These are phyloP conservation scores for Auricularia sp. DNA, from an alignment of 768 basidiomycete species.

Conservation along the genomic window DNA sequence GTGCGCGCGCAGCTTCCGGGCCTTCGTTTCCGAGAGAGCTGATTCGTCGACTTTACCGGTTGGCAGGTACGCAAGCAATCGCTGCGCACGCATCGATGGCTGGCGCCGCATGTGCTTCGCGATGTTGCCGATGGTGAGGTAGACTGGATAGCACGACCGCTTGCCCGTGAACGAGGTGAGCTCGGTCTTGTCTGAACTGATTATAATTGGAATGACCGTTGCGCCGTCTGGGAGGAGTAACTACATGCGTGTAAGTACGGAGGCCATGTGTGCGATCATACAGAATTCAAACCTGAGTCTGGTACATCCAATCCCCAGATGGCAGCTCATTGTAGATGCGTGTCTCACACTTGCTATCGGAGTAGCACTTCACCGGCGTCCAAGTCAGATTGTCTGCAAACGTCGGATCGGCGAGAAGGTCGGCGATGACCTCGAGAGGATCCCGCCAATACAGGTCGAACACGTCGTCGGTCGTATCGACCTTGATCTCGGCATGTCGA, in stretches of 20 bases:
- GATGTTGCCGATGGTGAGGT: slow-evolving; percentile 5
- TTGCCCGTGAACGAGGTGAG: slow-evolving; percentile 13
- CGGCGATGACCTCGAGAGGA: slow-evolving; percentile 26
- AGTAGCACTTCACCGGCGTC: slow-evolving; percentile 29
- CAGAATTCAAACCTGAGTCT: slow-evolving; percentile 28
- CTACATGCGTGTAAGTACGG: neutral
- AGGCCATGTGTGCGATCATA: neutral
- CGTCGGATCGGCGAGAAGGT: slow-evolving; percentile 25
- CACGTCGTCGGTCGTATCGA: slow-evolving; percentile 1
- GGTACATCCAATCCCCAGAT: slow-evolving; percentile 45
- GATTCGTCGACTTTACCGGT: neutral
- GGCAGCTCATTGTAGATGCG: slow-evolving; percentile 33
- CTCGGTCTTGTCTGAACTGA: slow-evolving; percentile 14
- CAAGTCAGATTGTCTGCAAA: slow-evolving; percentile 22
- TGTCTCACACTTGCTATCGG: slow-evolving; percentile 15
- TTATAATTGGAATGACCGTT: slow-evolving; percentile 16
- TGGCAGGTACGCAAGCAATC: slow-evolving; percentile 20
- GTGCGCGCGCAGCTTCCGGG: neutral
- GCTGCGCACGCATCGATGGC: slow-evolving; percentile 14
- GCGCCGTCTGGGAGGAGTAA: neutral
- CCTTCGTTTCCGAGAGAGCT: neutral
- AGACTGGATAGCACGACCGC: slow-evolving; percentile 3
- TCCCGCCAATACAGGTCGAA: slow-evolving; percentile 26
- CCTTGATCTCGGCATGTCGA: neutral
- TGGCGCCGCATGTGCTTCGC: neutral